Evolutionary conservation across 352 stramenopile genomes (phyloP).

Genomic region (Plasmopara muralis): DNA sequence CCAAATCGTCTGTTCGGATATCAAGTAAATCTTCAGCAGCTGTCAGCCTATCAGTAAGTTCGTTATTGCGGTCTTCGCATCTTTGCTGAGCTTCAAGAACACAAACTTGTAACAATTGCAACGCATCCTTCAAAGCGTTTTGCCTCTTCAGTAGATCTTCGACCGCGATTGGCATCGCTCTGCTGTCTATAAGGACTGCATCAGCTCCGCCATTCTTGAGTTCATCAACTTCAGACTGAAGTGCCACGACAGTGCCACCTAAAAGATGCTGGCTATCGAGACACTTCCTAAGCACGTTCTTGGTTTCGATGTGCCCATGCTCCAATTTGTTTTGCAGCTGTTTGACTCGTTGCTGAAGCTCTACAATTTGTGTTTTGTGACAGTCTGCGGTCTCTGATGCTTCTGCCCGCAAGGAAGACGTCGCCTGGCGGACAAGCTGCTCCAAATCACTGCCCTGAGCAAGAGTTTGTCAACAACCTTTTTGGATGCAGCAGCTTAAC

Average conservation of each 20-base stretch:
- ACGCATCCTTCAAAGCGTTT: slow-evolving; percentile 34
- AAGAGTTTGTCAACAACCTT: neutral
- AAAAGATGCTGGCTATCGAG: slow-evolving; percentile 57
- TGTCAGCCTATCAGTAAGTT: slow-evolving; percentile 31
- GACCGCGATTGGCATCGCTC: slow-evolving; percentile 19
- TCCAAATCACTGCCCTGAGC: slow-evolving; percentile 27
- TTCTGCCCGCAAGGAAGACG: slow-evolving; percentile 21
- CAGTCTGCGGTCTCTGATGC: slow-evolving; percentile 4
- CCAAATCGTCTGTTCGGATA: slow-evolving; percentile 43
- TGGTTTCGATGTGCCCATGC: slow-evolving; percentile 34
- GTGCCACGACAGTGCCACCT: slow-evolving; percentile 44
- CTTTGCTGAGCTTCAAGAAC: slow-evolving; percentile 34
- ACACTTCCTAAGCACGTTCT: slow-evolving; percentile 42
- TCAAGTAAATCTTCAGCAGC: slow-evolving; percentile 40
- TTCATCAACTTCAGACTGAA: slow-evolving; percentile 49
- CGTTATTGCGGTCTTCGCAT: slow-evolving; percentile 23
- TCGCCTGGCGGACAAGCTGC: slow-evolving; percentile 19
- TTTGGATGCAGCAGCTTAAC: neutral
- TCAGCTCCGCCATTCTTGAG: slow-evolving; percentile 11
- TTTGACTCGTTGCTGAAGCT: slow-evolving; percentile 19
- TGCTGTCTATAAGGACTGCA: slow-evolving; percentile 4
- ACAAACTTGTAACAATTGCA: slow-evolving; percentile 41
- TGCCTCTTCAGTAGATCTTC: slow-evolving; percentile 48
- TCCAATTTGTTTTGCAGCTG: slow-evolving; percentile 14
- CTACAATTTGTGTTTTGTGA: slow-evolving; percentile 9